Conservation (phyloP, 305 asterid species). For the Stenogyne calaminthoides region DNA sequence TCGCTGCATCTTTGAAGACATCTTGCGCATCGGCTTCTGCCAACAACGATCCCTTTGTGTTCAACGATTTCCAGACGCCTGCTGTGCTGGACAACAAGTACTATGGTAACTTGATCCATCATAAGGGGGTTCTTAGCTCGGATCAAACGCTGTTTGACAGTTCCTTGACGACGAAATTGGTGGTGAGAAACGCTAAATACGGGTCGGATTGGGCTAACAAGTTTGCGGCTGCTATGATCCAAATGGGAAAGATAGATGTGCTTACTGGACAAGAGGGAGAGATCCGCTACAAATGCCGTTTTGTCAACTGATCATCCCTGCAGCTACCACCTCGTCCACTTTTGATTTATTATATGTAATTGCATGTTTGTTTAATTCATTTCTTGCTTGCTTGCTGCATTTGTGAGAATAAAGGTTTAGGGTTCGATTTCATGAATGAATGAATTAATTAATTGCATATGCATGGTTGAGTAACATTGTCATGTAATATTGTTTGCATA, state of each 20-base stretch:
- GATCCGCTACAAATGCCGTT: conserved; percentile 51
- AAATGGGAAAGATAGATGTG: conserved; percentile 57
- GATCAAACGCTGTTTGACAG: conserved; percentile 51
- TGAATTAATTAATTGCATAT: too few species aligned
- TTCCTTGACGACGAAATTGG: conserved; percentile 40
- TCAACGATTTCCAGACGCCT: conserved; percentile 34
- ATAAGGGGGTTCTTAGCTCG: conserved; percentile 45
- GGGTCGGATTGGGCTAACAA: conserved; percentile 45
- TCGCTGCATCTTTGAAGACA: conserved; percentile 33
- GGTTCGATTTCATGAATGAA: too few species aligned
- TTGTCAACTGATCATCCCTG: conserved; percentile 32
- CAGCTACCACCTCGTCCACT: too few species aligned
- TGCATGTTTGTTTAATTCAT: not conserved
- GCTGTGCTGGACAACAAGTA: conserved; percentile 45
- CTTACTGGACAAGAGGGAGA: conserved; percentile 53
- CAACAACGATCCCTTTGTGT: conserved; percentile 18
- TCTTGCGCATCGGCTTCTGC: conserved; percentile 34
- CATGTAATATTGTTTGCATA: conserved; percentile 4
- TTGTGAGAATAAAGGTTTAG: not conserved
- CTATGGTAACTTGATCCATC: conserved; percentile 32
- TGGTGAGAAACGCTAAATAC: conserved; percentile 34
- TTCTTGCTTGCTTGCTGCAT: not conserved
- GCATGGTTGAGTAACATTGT: not conserved
- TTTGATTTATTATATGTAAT: not conserved
- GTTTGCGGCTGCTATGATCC: conserved; percentile 58